These are phyloP conservation scores for Colletotrichum cereale DNA, from an alignment of 2,329 filamentous ascomycete species.

Conservation along the genomic window DNA sequence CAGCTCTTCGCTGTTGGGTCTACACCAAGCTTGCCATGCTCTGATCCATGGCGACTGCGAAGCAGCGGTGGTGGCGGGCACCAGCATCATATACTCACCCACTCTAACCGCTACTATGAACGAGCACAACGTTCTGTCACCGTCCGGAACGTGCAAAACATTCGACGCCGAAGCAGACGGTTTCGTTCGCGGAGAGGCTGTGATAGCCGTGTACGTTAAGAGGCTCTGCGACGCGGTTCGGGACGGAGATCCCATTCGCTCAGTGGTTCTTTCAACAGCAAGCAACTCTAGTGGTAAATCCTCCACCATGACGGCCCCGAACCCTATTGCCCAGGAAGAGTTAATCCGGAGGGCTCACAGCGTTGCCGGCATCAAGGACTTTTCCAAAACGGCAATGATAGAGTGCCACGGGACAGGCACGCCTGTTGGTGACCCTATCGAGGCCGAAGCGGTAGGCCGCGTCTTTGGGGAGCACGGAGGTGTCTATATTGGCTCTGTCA, in stretches of 20 bases:
- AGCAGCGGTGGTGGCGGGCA: slow-evolving; percentile 49
- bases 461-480: slow-evolving; percentile 47
- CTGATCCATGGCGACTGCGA: slow-evolving; percentile 46
- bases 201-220: slow-evolving; percentile 55
- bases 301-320: slow-evolving; percentile 54
- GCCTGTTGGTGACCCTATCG: slow-evolving; percentile 56
- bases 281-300: slow-evolving; percentile 52
- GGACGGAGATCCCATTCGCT: slow-evolving; percentile 53
- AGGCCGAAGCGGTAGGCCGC: slow-evolving; percentile 50
- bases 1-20: slow-evolving; percentile 47
- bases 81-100: slow-evolving; percentile 47
- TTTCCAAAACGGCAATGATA: slow-evolving; percentile 46
- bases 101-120: slow-evolving; percentile 33
- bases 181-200: slow-evolving; percentile 56
- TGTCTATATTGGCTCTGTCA: slow-evolving; percentile 48
- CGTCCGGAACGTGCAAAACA: slow-evolving; percentile 45
- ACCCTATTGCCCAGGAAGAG: slow-evolving; percentile 43
- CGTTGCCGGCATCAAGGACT: slow-evolving; percentile 37
- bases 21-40: slow-evolving; percentile 49
- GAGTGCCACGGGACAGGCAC: slow-evolving; percentile 63
- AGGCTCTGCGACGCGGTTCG: slow-evolving; percentile 53
- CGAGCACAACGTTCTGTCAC: slow-evolving; percentile 45
- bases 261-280: slow-evolving; percentile 47
- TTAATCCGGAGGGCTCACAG: slow-evolving; percentile 47
- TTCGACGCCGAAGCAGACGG: slow-evolving; percentile 59